Evolutionary conservation across 441 rosid genomes (phyloP).

Genomic region (Pelargonium citronellum): DNA sequence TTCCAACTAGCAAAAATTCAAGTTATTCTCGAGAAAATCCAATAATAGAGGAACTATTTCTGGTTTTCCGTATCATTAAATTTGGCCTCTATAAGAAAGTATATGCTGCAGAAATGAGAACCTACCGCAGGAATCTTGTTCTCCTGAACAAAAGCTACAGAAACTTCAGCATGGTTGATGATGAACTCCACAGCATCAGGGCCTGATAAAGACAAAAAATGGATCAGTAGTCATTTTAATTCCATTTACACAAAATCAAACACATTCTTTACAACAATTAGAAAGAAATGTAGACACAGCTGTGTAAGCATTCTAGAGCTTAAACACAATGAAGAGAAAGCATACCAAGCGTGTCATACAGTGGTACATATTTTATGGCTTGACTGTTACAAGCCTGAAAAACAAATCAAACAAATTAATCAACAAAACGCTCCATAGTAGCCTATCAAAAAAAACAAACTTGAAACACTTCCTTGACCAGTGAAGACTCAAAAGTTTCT

Average conservation of each 20-base stretch:
- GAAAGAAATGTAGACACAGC: neutral
- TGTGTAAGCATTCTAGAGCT: neutral
- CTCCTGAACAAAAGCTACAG: conserved; percentile 70
- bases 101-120: no score
- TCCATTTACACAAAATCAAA: neutral
- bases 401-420: neutral
- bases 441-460: neutral
- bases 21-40: no score
- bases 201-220: conserved; percentile 33
- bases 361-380: conserved; percentile 68
- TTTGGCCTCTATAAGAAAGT: no score
- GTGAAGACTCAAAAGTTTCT: no score
- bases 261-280: neutral
- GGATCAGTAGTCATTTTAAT: neutral
- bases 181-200: conserved; percentile 84
- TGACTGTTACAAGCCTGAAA: conserved; percentile 79
- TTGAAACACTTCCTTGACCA: no score
- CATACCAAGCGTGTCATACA: conserved; percentile 82
- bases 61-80: no score
- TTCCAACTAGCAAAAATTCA: no score
- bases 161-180: conserved; percentile 84
- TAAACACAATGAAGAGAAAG: no score
- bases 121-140: conserved; percentile 66
- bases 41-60: no score
- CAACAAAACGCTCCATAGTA: neutral